Percentiles rank a stretch among this genome's conserved stretches.
phyloP scores from a whole-genome alignment of 2,329 filamentous ascomycete species.

The Aaosphaeria arxii region DNA sequence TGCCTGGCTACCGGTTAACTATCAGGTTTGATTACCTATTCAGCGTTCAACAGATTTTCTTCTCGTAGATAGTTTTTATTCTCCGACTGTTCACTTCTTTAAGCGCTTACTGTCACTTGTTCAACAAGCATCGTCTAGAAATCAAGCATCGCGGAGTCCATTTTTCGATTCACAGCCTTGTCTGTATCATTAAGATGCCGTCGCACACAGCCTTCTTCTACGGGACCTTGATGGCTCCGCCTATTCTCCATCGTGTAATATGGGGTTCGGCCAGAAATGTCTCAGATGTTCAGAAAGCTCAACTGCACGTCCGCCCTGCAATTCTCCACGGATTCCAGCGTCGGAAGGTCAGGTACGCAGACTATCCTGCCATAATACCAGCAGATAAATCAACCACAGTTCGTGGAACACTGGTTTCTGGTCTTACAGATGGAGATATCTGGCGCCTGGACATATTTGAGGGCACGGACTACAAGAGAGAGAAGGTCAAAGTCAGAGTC shows the following conservation, averaged over 20 bases:
- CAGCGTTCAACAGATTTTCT: no score
- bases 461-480: slow-evolving; percentile 67
- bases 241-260: slow-evolving; percentile 82
- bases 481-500: slow-evolving; percentile 45
- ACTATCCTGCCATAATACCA: slow-evolving; percentile 77
- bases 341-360: slow-evolving; percentile 63
- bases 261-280: slow-evolving; percentile 57
- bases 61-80: no score
- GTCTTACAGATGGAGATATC: slow-evolving; percentile 75
- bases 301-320: slow-evolving; percentile 68
- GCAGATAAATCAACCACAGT: slow-evolving; percentile 48
- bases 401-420: slow-evolving; percentile 71
- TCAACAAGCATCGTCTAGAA: no score
- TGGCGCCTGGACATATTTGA: slow-evolving; percentile 78
- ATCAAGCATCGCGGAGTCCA: no score
- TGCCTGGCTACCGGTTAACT: no score
- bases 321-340: slow-evolving; percentile 73
- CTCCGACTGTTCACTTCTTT: no score
- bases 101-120: no score
- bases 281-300: slow-evolving; percentile 39
- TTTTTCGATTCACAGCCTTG: no score
- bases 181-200: neutral
- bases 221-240: slow-evolving; percentile 76
- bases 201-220: slow-evolving; percentile 63
- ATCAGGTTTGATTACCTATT: no score